Evolutionary conservation across 2,329 filamentous ascomycete genomes (phyloP), one percentile per base, ranked within the genome.

Genomic region (Aotearoamyces nothofagi): DNA sequence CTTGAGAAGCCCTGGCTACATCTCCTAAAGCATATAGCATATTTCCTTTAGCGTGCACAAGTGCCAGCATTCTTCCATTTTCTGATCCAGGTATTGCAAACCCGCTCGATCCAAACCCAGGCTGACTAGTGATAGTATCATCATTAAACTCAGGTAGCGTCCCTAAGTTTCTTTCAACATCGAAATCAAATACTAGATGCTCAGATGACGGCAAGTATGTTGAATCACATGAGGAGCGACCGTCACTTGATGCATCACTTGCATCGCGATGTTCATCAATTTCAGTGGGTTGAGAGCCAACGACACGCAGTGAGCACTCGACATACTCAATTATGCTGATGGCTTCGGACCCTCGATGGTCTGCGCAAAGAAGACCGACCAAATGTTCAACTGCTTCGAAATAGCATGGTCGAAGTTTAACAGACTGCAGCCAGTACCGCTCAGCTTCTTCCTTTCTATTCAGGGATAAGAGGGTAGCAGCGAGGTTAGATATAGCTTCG

Each of bases 31-130:
- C 74, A 53, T 98, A 98, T 2, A 96, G 63, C 78, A 96, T 92
- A 38, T 96, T 96, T n/a, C 87, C 90, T 53, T 96, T 98, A 12
- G 87, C 86, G 54, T 98, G 90, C 22, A 96, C 74, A 10, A 98
- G 64, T n/a, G 84, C 80, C 24, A 98, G 66, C 45, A 98, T 83
- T 34, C 90, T 72, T 6, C 87, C 90, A 48, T 94, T 96, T 41
- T 98, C 90, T 24, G 68, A 72, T 2, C 78, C 84, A 4, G 84
- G 69, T 24, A 98, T 75, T 9, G 73, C 69, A 51, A 92, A 96
- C 10, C 84, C 86, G 50, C 81, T 90, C 4, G 76, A 77, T 1
- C 74, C 78, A 46, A 78, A 84, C 0, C 77, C 47, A 13, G 41
- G 34, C 20, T 41, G 41, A 5, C 26, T 31, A 8, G 8, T 20